Evolutionary conservation across 1,284 basidiomycete species (phyloP), one percentile per base, ranked within the genome.

Genomic region (Puccinia polysora): DNA sequence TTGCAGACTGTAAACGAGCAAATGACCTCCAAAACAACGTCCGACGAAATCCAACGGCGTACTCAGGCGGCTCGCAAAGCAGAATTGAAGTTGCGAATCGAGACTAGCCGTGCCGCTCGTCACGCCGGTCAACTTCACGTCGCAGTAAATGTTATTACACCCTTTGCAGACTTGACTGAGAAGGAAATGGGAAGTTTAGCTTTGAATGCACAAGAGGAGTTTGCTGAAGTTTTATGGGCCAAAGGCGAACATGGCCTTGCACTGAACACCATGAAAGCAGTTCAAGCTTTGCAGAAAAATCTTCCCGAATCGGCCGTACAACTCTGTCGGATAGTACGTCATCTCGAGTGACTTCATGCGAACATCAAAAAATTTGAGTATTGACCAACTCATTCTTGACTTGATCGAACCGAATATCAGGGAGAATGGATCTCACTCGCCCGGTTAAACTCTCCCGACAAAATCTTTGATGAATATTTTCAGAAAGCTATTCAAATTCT

Each of bases 211-310:
- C 84, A 84, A 0, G 83, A 87, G 77, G 93, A 97, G 79, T 91
- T 91, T 75, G 88, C 94, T 1, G 86, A 88, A 69, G 91, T 97
- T 5, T 84, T 97, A 12, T 97, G 95, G 92, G 81, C 85, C 4
- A 88, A 91, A 76, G 86, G 86, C 43, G 92, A 97, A 78, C 89
- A 91, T 76, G 86, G 86, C 67, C 81, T 89, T 0, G 94, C 95
- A 0, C 87, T 95, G 40, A 85, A 89, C 75, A 87, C 86, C 72
- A 82, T 95, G 70, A 84, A 84, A 67, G 82, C 83, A 40, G 80
- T 76, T 7, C 63, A 73, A 18, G 43, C 25, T 28, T 18, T 43
- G 28, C 64, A 67, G 45, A 52, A 25, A 74, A 14, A 74, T 73
- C 72, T 32, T 43, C 20, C 43, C 23, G 55, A 65, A 43, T 62